Conservation (phyloP, 176 grass and related monocot species). For the Cymbopogon citratus region DNA sequence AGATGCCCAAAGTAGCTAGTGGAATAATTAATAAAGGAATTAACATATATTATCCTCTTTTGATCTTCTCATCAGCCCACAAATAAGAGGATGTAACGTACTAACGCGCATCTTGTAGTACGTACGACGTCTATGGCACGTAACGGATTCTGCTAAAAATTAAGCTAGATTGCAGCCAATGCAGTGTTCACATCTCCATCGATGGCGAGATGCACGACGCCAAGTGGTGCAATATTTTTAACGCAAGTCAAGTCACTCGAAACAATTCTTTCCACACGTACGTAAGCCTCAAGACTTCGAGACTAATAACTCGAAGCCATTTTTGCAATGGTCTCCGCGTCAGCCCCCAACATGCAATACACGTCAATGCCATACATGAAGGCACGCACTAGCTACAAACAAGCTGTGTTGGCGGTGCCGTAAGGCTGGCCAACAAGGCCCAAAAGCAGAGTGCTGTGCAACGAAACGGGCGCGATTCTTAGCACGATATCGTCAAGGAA, state of each 20-base stretch:
- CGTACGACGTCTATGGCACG: neutral
- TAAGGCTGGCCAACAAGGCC: neutral
- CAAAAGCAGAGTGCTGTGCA: neutral
- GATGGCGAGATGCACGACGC: neutral
- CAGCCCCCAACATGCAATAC: conserved; percentile 1
- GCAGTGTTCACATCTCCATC: neutral
- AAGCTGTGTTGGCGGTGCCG: neutral
- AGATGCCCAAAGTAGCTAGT: no score
- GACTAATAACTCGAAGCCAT: neutral
- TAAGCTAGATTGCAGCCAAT: neutral
- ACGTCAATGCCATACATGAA: conserved; percentile 3
- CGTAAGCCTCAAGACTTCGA: neutral
- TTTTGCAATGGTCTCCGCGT: conserved; percentile 29
- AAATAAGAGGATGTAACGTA: neutral
- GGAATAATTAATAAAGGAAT: no score
- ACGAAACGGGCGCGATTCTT: neutral
- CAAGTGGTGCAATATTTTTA: conserved; percentile 1
- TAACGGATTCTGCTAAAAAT: neutral
- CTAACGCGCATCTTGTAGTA: neutral
- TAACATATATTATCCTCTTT: neutral
- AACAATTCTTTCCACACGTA: conserved; percentile 22
- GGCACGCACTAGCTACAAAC: conserved; percentile 2
- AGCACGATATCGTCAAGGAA: no score
- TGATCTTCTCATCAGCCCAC: neutral
- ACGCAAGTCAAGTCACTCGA: conserved; percentile 12